These are phyloP conservation scores for Eragrostis tef DNA, from an alignment of 202 grass and related monocot genomes.

Conservation along the genomic window DNA sequence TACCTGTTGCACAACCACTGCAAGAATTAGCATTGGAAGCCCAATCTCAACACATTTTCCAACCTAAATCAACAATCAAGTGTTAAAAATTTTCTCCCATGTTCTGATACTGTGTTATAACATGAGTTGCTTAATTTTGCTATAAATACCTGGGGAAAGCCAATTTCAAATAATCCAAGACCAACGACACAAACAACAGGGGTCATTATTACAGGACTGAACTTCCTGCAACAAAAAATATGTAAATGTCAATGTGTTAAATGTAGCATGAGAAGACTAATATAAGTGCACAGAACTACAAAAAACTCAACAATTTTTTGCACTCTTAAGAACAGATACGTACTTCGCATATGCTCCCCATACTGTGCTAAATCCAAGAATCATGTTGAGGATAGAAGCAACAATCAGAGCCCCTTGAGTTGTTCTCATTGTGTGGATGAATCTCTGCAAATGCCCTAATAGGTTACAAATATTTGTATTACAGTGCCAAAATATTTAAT, in stretches of 20 bases:
- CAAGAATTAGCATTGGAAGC: slow-evolving; percentile 86
- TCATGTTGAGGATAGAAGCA: slow-evolving; percentile 83
- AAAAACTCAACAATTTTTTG: neutral
- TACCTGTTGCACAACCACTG: slow-evolving; percentile 80
- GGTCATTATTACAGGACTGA: slow-evolving; percentile 83
- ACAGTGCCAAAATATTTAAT: slow-evolving; percentile 27
- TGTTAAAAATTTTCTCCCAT: slow-evolving; percentile 42
- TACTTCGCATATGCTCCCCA: slow-evolving; percentile 79
- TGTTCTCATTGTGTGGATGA: slow-evolving; percentile 83
- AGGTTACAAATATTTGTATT: slow-evolving; percentile 40
- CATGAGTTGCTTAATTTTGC: slow-evolving; percentile 14
- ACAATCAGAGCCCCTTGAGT: slow-evolving; percentile 89
- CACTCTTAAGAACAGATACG: slow-evolving; percentile 32
- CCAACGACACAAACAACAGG: slow-evolving; percentile 92
- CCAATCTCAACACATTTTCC: slow-evolving; percentile 99
- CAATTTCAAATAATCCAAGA: slow-evolving; percentile 83
- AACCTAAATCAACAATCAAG: slow-evolving; percentile 59
- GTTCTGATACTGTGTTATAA: neutral
- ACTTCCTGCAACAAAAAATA: slow-evolving; percentile 63
- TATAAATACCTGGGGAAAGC: slow-evolving; percentile 85
- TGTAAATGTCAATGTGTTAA: slow-evolving; percentile 22
- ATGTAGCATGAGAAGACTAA: neutral
- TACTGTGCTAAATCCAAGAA: slow-evolving; percentile 80
- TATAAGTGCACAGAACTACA: neutral
- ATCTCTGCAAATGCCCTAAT: slow-evolving; percentile 71